Percentiles rank a stretch among this genome's conserved stretches.
Conservation (phyloP, 805 yeast genomes). For the Teunomyces barrocoloradensis region DNA sequence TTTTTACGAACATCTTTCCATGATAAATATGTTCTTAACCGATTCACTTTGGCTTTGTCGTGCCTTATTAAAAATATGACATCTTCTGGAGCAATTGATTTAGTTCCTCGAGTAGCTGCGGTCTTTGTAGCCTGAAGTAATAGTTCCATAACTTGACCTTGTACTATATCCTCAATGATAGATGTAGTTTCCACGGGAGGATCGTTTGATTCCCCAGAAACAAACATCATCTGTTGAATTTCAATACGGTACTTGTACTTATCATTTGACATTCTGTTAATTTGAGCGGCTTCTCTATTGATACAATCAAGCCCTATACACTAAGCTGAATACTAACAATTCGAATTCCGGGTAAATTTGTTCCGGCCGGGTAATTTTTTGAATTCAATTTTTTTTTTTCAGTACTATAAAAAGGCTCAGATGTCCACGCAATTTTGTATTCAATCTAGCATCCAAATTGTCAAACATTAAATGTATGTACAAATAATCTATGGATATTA, state of each 20-base stretch:
- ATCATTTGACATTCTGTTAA: conserved; percentile 12
- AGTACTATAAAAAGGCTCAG: not conserved
- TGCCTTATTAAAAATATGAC: conserved; percentile 89
- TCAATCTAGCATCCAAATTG: not conserved
- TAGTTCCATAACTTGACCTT: conserved; percentile 91
- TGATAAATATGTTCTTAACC: conserved; percentile 84
- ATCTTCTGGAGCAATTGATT: conserved; percentile 87
- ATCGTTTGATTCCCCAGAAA: conserved; percentile 90
- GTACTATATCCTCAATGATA: conserved; percentile 91
- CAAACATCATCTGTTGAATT: conserved; percentile 98
- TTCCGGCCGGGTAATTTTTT: conserved; percentile 5
- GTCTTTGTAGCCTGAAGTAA: conserved; percentile 72
- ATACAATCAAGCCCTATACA: not conserved
- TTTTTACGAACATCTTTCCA: conserved; percentile 96
- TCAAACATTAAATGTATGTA: conserved; percentile 3
- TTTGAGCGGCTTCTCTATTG: not conserved
- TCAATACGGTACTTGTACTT: conserved; percentile 83
- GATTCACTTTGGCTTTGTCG: conserved; percentile 89
- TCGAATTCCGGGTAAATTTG: not conserved
- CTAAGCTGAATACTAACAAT: not conserved
- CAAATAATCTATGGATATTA: conserved; percentile 11
- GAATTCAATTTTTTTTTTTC: not conserved
- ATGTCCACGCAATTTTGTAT: not conserved
- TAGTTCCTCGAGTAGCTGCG: conserved; percentile 76
- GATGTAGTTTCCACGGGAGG: conserved; percentile 91